phyloP scores from a whole-genome alignment of 1,139 yeast genomes.

The Zygotorulaspora mrakii region DNA sequence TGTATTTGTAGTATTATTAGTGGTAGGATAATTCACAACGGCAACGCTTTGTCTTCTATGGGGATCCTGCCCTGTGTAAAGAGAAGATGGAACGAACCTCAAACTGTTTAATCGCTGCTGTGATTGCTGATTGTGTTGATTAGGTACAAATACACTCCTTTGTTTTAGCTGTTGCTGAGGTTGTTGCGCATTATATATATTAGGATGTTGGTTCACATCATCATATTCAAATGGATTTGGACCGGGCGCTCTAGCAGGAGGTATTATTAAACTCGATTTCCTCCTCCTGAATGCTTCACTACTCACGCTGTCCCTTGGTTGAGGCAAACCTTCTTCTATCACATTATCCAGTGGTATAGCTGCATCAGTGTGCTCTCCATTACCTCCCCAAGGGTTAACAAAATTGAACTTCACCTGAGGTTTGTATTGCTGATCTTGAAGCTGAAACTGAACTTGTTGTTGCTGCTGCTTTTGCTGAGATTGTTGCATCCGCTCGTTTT shows the following conservation, averaged over 20 bases:
- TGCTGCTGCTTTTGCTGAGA: slow-evolving; percentile 15
- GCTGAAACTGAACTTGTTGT: slow-evolving; percentile 6
- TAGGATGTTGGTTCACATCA: slow-evolving; percentile 27
- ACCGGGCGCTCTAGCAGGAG: slow-evolving; percentile 48
- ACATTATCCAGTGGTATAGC: slow-evolving; percentile 3
- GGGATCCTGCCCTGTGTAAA: slow-evolving; percentile 29
- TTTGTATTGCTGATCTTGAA: slow-evolving; percentile 12
- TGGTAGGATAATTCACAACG: slow-evolving; percentile 20
- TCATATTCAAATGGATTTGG: slow-evolving; percentile 42
- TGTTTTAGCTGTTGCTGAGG: slow-evolving; percentile 19
- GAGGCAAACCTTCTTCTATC: slow-evolving; percentile 5
- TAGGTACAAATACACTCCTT: slow-evolving; percentile 12
- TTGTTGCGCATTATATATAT: slow-evolving; percentile 11
- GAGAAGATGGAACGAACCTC: slow-evolving; percentile 15
- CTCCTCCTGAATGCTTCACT: slow-evolving; percentile 26
- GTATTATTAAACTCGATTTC: slow-evolving; percentile 36
- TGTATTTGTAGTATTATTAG: slow-evolving; percentile 1
- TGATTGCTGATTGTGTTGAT: slow-evolving; percentile 10
- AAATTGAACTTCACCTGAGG: slow-evolving; percentile 20
- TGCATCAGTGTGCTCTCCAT: slow-evolving; percentile 8
- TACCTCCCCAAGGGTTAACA: slow-evolving; percentile 29
- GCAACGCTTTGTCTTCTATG: slow-evolving; percentile 42
- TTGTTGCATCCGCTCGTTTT: no score
- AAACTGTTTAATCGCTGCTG: slow-evolving; percentile 15
- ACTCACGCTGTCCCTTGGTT: slow-evolving; percentile 9